phyloP scores from a whole-genome alignment of 306 rosid species.

The Purshia tridentata region DNA sequence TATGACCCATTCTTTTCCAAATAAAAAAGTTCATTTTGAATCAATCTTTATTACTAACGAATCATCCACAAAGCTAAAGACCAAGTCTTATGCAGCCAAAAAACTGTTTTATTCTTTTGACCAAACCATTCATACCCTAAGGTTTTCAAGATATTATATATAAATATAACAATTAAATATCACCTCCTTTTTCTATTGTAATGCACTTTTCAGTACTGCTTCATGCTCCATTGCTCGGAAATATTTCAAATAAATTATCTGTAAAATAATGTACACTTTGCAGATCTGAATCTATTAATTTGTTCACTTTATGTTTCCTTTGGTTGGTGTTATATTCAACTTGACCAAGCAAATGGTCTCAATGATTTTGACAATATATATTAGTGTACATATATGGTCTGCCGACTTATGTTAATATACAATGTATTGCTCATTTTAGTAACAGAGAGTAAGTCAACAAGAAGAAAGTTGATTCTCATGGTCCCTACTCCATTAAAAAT shows the following conservation, averaged over 20 bases:
- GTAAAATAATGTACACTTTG: neutral
- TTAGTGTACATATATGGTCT: neutral
- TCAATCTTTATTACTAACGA: neutral
- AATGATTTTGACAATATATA: constrained; percentile 7
- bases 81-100: neutral
- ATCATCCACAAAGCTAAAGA: neutral
- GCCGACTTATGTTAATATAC: neutral
- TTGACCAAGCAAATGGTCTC: neutral
- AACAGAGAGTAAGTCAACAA: neutral
- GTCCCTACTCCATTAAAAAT: neutral
- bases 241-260: neutral
- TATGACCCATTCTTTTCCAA: neutral
- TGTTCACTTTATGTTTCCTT: no score
- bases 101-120: neutral
- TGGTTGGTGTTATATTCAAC: neutral
- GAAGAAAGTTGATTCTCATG: neutral
- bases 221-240: neutral
- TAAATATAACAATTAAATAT: neutral
- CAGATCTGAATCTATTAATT: neutral
- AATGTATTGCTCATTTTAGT: neutral
- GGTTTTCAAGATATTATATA: no score
- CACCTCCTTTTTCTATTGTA: neutral
- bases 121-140: neutral
- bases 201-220: neutral
- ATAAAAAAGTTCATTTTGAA: neutral